Evolutionary conservation across 148 eudicot genomes (phyloP).

Genomic region (Rhododendron henanense): DNA sequence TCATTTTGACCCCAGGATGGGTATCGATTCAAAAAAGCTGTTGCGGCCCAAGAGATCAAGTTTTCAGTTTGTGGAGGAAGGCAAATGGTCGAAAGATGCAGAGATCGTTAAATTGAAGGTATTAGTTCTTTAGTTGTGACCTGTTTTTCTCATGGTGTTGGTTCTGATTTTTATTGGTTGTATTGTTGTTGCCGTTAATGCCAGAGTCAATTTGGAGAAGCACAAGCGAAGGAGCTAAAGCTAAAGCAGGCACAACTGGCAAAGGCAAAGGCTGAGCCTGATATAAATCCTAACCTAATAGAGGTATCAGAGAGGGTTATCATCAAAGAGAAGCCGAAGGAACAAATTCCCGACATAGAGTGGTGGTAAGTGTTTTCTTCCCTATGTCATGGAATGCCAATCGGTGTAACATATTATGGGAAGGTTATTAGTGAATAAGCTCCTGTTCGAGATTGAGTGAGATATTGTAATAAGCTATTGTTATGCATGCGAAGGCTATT

Average conservation of each 20-base stretch:
- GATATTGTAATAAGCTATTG: neutral
- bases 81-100: slow-evolving; percentile 96
- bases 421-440: neutral
- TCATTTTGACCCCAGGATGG: slow-evolving; percentile 87
- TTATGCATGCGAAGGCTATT: neutral
- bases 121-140: slow-evolving; percentile 18
- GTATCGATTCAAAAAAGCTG: slow-evolving; percentile 73
- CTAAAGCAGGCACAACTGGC: slow-evolving; percentile 92
- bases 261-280: slow-evolving; percentile 93
- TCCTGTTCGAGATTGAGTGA: neutral
- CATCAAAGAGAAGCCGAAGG: slow-evolving; percentile 76
- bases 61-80: slow-evolving; percentile 99
- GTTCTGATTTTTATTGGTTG: slow-evolving; percentile 6
- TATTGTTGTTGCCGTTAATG: slow-evolving; percentile 12
- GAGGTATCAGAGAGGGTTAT: slow-evolving; percentile 85
- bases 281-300: slow-evolving; percentile 92
- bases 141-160: neutral
- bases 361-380: slow-evolving; percentile 74
- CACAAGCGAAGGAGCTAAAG: slow-evolving; percentile 87
- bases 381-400: neutral
- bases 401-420: neutral
- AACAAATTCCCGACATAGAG: slow-evolving; percentile 84
- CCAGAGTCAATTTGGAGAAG: slow-evolving; percentile 97
- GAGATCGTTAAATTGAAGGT: slow-evolving; percentile 85
- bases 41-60: slow-evolving; percentile 80